Base-by-base conservation (phyloP, 192 early-diverging fungal species). In the Coemansia guatemalensis region DNA sequence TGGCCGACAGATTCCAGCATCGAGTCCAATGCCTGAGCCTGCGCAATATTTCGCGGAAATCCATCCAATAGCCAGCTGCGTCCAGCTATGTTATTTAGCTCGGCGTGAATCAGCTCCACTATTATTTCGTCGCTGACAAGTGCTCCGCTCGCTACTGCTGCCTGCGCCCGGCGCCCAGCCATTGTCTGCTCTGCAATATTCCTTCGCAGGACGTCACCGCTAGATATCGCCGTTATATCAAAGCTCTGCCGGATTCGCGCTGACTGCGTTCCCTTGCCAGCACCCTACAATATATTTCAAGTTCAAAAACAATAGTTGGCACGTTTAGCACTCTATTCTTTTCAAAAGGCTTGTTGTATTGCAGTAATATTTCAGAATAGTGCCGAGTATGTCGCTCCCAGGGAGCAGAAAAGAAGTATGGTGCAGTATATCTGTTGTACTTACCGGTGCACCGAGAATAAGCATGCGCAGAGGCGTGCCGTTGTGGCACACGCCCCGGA, bases 201-300 rank as follows among this genome's bases (percentile, higher is more conserved):
- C 63, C 85, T 83, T 21, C 96, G 88, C 52, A 98, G 82, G 4
- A 96, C 68, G 63, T 98, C 92, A 32, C 94, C 94, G 68, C 87
- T 93, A n/a, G 93, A 93, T 30, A 98, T 82, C 22, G 86, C 67
- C 20, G 82, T 51, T 18, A 90, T 82, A 35, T 79, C 83, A 78
- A 89, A 95, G 69, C 85, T 80, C 55, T 85, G 63, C 39, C 85
- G 70, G 23, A 97, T 84, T 48, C 90, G 86, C 62, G 74, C 82
- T 9, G 94, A 92, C 71, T 95, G 94, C 25, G 96, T 98, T 39
- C 95, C 96, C 78, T 96, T 93, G 20, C 92, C 93, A 12, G 90
- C 77, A 8, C 93, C 93, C 85, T 81, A 83, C n/a, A 41, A 1
- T 18, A 7, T 25, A 22, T 24, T 26, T 5, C 20, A 52, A 6